A percentile compares a stretch with the other conserved stretches of the same genome.
phyloP scores from a whole-genome alignment of 352 stramenopile genomes.

The Phytophthora pini region DNA sequence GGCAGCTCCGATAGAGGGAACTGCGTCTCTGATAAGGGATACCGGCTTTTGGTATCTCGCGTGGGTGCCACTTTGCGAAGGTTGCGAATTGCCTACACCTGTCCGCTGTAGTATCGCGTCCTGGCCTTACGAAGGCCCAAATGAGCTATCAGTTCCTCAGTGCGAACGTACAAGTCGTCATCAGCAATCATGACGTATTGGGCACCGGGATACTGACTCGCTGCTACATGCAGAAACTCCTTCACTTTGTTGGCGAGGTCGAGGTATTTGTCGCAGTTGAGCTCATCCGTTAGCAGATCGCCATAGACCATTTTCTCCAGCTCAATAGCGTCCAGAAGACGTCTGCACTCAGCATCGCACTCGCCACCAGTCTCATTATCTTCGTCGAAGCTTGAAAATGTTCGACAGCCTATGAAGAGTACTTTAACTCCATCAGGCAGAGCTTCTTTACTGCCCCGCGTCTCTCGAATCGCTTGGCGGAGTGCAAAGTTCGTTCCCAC shows the following conservation, averaged over 20 bases:
- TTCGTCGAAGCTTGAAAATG: constrained; percentile 1
- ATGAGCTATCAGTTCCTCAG: constrained; percentile 17
- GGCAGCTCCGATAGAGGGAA: constrained; percentile 44
- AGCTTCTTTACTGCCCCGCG: constrained; percentile 36
- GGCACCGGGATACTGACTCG: neutral
- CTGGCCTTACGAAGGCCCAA: neutral
- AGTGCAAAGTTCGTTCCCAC: constrained; percentile 37
- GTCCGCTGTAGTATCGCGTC: constrained; percentile 19
- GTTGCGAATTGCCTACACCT: constrained; percentile 18
- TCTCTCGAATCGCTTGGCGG: constrained; percentile 49
- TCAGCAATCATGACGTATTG: constrained; percentile 58
- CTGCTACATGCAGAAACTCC: constrained; percentile 50
- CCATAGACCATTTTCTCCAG: constrained; percentile 40
- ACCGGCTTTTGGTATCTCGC: constrained; percentile 25
- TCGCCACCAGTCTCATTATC: neutral
- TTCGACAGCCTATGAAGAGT: constrained; percentile 48
- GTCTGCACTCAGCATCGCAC: neutral
- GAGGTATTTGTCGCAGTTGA: constrained; percentile 57
- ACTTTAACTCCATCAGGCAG: constrained; percentile 33
- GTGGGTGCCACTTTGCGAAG: constrained; percentile 18
- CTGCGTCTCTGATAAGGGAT: constrained; percentile 35
- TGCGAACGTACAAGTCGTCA: constrained; percentile 57
- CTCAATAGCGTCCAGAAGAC: constrained; percentile 19
- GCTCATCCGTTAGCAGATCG: constrained; percentile 50
- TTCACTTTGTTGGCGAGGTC: constrained; percentile 56